Conservation (phyloP, 176 grass and related monocot species). For the Phyllostachys edulis region DNA sequence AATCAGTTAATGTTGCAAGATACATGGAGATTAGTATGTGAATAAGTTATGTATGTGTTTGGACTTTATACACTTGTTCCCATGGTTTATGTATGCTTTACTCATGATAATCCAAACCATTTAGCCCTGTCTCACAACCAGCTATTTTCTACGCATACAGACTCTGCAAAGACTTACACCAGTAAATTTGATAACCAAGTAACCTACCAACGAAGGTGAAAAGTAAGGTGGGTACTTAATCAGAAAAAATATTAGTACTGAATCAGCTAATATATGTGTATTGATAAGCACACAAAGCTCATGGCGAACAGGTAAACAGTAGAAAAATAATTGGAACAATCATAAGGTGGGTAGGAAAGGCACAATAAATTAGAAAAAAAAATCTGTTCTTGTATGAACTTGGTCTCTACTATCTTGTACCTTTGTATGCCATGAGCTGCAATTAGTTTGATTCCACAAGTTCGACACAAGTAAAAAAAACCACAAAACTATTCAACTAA, state of each 20-base stretch:
- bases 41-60: background rate
- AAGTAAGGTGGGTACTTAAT: background rate
- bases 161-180: background rate
- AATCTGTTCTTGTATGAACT: background rate
- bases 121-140: background rate
- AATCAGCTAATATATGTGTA: background rate
- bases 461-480: slow-evolving; percentile 6
- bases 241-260: background rate
- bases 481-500: background rate
- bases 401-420: background rate
- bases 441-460: slow-evolving; percentile 31
- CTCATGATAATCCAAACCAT: too few relatives aligned
- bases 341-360: background rate
- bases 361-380: background rate
- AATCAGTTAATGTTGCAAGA: background rate
- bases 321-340: background rate
- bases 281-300: background rate
- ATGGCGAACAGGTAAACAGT: background rate
- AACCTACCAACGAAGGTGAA: background rate
- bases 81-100: background rate
- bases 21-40: background rate
- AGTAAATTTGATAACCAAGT: background rate
- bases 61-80: background rate
- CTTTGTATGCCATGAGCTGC: background rate
- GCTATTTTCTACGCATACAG: background rate